A percentile compares a stretch with the other conserved stretches of the same genome.
Evolutionary conservation across 306 rosid species (phyloP).

Genomic region (Urtica urens): DNA sequence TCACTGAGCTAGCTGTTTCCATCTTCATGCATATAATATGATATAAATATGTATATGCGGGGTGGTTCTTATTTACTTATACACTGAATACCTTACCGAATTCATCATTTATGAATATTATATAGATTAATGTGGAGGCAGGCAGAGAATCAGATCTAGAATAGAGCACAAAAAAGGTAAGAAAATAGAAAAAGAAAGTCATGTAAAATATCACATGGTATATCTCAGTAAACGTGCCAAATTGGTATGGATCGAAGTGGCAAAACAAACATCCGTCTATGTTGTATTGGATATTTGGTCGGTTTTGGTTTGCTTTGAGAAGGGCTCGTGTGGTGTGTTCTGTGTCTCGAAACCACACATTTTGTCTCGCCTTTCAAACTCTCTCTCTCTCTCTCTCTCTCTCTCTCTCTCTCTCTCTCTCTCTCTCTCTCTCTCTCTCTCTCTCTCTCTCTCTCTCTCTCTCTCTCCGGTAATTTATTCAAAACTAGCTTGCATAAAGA

Average conservation of each 20-base stretch:
- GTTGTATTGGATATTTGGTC: constrained; percentile 81
- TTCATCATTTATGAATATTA: too few species aligned
- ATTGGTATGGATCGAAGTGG: constrained; percentile 10
- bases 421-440: background rate
- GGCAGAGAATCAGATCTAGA: too few species aligned
- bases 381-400: background rate
- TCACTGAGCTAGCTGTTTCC: too few species aligned
- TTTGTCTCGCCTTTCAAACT: background rate
- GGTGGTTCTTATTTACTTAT: background rate
- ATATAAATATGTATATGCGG: background rate
- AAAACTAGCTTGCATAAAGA: too few species aligned
- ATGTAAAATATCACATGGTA: constrained; percentile 41
- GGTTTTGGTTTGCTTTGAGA: too few species aligned
- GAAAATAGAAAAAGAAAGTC: constrained; percentile 31
- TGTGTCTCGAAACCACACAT: constrained; percentile 5
- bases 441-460: background rate
- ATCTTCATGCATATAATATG: too few species aligned
- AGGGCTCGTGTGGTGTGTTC: constrained; percentile 20
- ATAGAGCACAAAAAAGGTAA: constrained; percentile 13
- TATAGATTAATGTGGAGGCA: too few species aligned
- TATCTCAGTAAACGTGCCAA: constrained; percentile 38
- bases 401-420: background rate
- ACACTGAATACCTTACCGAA: background rate
- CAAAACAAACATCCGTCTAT: constrained; percentile 60
- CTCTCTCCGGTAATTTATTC: too few species aligned